phyloP scores from a whole-genome alignment of 768 basidiomycete genomes.

The Leccinum subgranulosum region DNA sequence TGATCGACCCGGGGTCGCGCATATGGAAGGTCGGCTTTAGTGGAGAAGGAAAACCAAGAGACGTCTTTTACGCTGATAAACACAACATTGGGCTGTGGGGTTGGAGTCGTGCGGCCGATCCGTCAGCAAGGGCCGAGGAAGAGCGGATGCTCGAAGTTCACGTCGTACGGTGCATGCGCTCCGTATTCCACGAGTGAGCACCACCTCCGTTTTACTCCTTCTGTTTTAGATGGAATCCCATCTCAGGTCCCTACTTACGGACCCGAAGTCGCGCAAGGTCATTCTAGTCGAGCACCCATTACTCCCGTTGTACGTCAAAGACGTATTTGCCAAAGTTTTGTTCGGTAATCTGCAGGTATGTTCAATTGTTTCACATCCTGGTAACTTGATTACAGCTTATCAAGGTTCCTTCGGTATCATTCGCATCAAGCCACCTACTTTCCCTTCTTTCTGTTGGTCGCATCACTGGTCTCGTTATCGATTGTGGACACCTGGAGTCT shows the following conservation, averaged over 20 bases:
- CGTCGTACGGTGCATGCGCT: conserved; percentile 65
- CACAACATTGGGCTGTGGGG: conserved; percentile 53
- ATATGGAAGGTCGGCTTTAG: conserved; percentile 99
- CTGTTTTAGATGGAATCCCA: conserved; percentile 16
- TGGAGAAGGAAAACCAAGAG: conserved; percentile 87
- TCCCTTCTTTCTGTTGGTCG: conserved; percentile 82
- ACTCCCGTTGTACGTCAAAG: conserved; percentile 83
- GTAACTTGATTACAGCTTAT: not conserved
- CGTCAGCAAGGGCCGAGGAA: conserved; percentile 64
- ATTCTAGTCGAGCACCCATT: conserved; percentile 90
- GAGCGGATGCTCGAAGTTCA: conserved; percentile 67
- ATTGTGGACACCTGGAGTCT: conserved; percentile 90
- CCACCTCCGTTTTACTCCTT: not conserved
- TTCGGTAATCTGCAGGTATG: conserved; percentile 87
- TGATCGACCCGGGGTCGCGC: conserved; percentile 91
- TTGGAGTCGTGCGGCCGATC: conserved; percentile 51
- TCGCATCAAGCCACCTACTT: conserved; percentile 84
- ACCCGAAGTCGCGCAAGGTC: conserved; percentile 93
- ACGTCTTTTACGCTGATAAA: conserved; percentile 68
- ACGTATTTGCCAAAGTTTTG: conserved; percentile 77
- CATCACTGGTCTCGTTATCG: conserved; percentile 91
- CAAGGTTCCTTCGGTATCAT: conserved; percentile 92
- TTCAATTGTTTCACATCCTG: not conserved
- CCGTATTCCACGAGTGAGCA: conserved; percentile 81
- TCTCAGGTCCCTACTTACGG: conserved; percentile 82